Evolutionary conservation across 2,329 filamentous ascomycete genomes (phyloP).

Genomic region (Colletotrichum navitas): DNA sequence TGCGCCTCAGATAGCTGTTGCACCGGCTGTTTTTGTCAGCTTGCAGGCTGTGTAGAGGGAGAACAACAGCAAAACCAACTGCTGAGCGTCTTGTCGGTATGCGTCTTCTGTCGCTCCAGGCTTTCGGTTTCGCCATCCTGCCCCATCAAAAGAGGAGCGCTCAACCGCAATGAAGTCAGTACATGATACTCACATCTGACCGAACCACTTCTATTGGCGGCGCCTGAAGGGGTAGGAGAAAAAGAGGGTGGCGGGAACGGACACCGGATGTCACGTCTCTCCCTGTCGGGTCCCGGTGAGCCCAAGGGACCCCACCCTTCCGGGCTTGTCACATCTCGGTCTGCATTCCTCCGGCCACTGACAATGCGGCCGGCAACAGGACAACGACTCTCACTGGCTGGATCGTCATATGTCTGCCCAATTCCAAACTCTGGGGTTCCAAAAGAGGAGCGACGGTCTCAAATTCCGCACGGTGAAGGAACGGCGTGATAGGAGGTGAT

Average conservation of each 20-base stretch:
- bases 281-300: slow-evolving; percentile 37
- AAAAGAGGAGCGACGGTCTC: slow-evolving; percentile 15
- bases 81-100: slow-evolving; percentile 15
- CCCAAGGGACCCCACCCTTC: slow-evolving; percentile 25
- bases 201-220: slow-evolving; percentile 9
- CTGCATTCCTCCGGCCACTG: slow-evolving; percentile 39
- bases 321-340: slow-evolving; percentile 36
- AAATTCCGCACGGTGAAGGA: slow-evolving; percentile 32
- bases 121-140: slow-evolving; percentile 8
- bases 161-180: slow-evolving; percentile 8
- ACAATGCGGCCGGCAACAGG: slow-evolving; percentile 19
- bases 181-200: slow-evolving; percentile 10
- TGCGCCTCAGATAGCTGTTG: slow-evolving; percentile 39
- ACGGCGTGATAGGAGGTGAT: slow-evolving; percentile 11
- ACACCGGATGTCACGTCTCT: slow-evolving; percentile 34
- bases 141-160: background rate
- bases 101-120: background rate
- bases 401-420: background rate
- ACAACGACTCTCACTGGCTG: slow-evolving; percentile 17
- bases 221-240: slow-evolving; percentile 27
- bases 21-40: slow-evolving; percentile 33
- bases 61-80: slow-evolving; percentile 23
- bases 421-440: slow-evolving; percentile 8
- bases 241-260: slow-evolving; percentile 38
- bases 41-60: slow-evolving; percentile 34